Conservation (phyloP, 1,284 basidiomycete genomes). For the Sphaerobolus stellatus region DNA sequence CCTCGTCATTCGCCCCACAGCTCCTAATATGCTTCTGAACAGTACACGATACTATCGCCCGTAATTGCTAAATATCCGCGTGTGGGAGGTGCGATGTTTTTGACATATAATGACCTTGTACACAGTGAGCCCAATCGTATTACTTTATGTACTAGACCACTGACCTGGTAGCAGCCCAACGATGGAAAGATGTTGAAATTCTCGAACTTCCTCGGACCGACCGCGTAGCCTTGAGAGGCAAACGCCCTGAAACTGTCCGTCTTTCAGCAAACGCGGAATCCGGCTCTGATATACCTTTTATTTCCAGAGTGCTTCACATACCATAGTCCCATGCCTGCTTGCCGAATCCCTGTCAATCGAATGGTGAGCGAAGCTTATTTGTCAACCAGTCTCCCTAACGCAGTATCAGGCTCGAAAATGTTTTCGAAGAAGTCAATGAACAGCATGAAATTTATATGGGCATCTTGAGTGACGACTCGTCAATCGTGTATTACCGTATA, state of each 20-base stretch:
- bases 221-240: slow-evolving; percentile 60
- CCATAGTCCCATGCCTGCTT: slow-evolving; percentile 67
- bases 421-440: slow-evolving; percentile 50
- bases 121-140: slow-evolving; percentile 39
- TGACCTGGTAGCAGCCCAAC: slow-evolving; percentile 49
- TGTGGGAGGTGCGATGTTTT: slow-evolving; percentile 50
- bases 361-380: slow-evolving; percentile 28
- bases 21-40: not conserved
- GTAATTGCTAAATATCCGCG: slow-evolving; percentile 53
- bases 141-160: not conserved
- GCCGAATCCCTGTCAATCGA: slow-evolving; percentile 59
- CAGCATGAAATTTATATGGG: slow-evolving; percentile 63
- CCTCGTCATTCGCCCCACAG: not conserved
- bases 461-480: slow-evolving; percentile 72
- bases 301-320: slow-evolving; percentile 37
- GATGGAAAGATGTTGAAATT: slow-evolving; percentile 64
- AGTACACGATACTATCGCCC: slow-evolving; percentile 23
- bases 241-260: slow-evolving; percentile 53
- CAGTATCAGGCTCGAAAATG: slow-evolving; percentile 50
- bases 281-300: not conserved
- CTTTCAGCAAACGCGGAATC: not conserved
- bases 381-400: slow-evolving; percentile 19
- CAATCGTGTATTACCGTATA: slow-evolving; percentile 79
- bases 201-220: slow-evolving; percentile 56
- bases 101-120: slow-evolving; percentile 60